These are phyloP conservation scores for Pleodorina starrii DNA, from an alignment of 139 green algal species.

Conservation along the genomic window DNA sequence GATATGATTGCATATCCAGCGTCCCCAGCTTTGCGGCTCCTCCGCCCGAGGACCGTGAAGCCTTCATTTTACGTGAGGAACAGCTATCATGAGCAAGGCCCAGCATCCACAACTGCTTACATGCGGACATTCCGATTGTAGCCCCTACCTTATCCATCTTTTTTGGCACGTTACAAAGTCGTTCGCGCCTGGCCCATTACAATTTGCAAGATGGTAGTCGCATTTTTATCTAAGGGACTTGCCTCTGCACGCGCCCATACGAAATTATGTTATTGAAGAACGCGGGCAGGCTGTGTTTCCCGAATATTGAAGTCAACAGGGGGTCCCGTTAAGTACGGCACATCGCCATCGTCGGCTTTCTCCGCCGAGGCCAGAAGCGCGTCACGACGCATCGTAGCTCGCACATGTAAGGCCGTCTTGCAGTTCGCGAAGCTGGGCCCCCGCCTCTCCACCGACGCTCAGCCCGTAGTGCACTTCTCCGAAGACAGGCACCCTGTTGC, in stretches of 20 bases:
- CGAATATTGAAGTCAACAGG: no score
- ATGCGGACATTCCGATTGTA: no score
- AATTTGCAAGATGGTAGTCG: no score
- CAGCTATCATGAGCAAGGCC: slow-evolving; percentile 17
- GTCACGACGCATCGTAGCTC: slow-evolving; percentile 16
- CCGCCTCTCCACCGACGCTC: not conserved
- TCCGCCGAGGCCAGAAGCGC: no score
- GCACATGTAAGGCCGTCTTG: not conserved
- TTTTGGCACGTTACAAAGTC: no score
- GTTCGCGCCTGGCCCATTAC: no score
- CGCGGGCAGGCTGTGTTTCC: no score
- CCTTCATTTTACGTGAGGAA: not conserved
- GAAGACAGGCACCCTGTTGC: slow-evolving; percentile 73
- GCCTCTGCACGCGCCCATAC: no score
- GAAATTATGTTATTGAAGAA: no score
- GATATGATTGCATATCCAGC: slow-evolving; percentile 50
- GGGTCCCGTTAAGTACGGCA: no score
- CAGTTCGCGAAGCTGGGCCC: not conserved
- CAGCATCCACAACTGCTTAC: no score
- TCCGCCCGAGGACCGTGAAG: not conserved
- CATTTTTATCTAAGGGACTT: no score
- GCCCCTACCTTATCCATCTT: slow-evolving; percentile 30
- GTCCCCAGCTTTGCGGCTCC: slow-evolving; percentile 32
- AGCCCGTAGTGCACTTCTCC: slow-evolving; percentile 74
- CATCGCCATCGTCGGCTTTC: not conserved